Evolutionary conservation across 352 stramenopile species (phyloP).

Genomic region (Phytopythium cucurbitacearum): DNA sequence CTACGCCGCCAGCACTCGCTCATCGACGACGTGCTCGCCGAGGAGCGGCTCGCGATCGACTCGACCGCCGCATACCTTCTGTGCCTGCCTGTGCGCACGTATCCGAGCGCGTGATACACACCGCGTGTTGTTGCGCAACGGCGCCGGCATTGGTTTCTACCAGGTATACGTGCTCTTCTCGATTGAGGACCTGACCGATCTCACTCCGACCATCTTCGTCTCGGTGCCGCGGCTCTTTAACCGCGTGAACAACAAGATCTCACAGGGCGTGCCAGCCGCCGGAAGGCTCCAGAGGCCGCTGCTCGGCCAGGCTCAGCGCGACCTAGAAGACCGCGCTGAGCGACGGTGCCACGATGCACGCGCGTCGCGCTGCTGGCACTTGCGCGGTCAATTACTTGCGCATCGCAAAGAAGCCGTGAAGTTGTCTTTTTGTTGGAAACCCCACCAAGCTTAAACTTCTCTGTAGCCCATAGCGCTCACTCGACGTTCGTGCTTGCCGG

Average conservation of each 20-base stretch:
- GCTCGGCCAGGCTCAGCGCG: slow-evolving; percentile 77
- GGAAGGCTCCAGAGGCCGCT: slow-evolving; percentile 85
- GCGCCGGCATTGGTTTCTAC: slow-evolving; percentile 66
- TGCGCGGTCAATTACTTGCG: too few relatives aligned
- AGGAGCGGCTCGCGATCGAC: slow-evolving; percentile 6
- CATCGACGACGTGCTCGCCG: neutral
- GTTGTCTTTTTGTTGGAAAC: too few relatives aligned
- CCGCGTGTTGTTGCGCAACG: slow-evolving; percentile 68
- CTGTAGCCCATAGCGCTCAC: too few relatives aligned
- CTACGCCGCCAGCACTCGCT: slow-evolving; percentile 76
- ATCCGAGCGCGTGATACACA: slow-evolving; percentile 86
- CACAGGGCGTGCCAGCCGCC: slow-evolving; percentile 41
- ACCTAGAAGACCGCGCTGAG: slow-evolving; percentile 65
- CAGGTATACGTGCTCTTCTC: slow-evolving; percentile 79
- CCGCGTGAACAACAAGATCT: slow-evolving; percentile 93
- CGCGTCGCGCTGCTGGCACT: slow-evolving; percentile 9
- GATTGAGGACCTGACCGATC: slow-evolving; percentile 85
- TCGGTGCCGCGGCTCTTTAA: slow-evolving; percentile 92
- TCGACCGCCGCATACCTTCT: slow-evolving; percentile 81
- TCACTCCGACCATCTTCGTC: slow-evolving; percentile 87
- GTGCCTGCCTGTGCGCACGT: slow-evolving; percentile 94
- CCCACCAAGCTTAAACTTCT: too few relatives aligned
- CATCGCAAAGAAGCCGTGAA: too few relatives aligned
- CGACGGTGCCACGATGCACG: slow-evolving; percentile 29
- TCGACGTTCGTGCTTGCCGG: too few relatives aligned